A percentile compares a stretch with the other conserved stretches of the same genome.
These are phyloP conservation scores for Phytophthora rubi DNA, from an alignment of 352 stramenopile genomes.

Conservation along the genomic window DNA sequence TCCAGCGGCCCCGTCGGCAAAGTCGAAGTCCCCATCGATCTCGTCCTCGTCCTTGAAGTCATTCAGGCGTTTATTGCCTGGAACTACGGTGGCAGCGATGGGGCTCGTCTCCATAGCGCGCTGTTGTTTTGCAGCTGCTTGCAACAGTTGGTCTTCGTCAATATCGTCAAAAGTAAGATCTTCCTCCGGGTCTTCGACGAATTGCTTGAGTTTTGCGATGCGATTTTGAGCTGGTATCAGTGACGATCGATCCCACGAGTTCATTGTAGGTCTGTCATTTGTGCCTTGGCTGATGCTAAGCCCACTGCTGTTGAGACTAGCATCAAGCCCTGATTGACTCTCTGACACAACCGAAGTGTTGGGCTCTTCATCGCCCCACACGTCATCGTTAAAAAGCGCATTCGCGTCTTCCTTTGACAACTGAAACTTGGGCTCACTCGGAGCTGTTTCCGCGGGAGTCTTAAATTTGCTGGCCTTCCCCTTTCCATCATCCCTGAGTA, in stretches of 20 bases:
- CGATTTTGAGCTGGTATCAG: slow-evolving; percentile 70
- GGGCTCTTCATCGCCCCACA: slow-evolving; percentile 68
- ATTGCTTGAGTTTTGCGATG: slow-evolving; percentile 73
- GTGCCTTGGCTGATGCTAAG: slow-evolving; percentile 9
- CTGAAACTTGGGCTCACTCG: slow-evolving; percentile 56
- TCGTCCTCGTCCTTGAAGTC: slow-evolving; percentile 40
- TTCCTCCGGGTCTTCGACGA: slow-evolving; percentile 77
- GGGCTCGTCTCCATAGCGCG: slow-evolving; percentile 23
- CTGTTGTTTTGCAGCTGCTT: slow-evolving; percentile 49
- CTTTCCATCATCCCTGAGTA: slow-evolving; percentile 15
- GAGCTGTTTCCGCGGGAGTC: slow-evolving; percentile 7
- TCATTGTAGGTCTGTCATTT: slow-evolving; percentile 20
- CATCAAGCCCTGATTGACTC: slow-evolving; percentile 1
- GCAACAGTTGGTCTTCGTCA: slow-evolving; percentile 67
- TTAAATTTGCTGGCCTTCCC: slow-evolving; percentile 14
- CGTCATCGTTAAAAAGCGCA: slow-evolving; percentile 68
- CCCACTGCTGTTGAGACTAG: slow-evolving; percentile 7
- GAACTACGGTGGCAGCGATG: slow-evolving; percentile 20
- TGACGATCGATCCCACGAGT: slow-evolving; percentile 66
- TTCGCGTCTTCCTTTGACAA: slow-evolving; percentile 81
- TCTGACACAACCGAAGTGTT: slow-evolving; percentile 13
- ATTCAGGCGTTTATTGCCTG: slow-evolving; percentile 24
- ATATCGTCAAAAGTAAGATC: slow-evolving; percentile 71
- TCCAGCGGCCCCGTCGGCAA: slow-evolving; percentile 24
- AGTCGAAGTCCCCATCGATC: slow-evolving; percentile 30